These are phyloP conservation scores for Theileria equi DNA, from an alignment of 169 alveolate genomes.

Conservation along the genomic window DNA sequence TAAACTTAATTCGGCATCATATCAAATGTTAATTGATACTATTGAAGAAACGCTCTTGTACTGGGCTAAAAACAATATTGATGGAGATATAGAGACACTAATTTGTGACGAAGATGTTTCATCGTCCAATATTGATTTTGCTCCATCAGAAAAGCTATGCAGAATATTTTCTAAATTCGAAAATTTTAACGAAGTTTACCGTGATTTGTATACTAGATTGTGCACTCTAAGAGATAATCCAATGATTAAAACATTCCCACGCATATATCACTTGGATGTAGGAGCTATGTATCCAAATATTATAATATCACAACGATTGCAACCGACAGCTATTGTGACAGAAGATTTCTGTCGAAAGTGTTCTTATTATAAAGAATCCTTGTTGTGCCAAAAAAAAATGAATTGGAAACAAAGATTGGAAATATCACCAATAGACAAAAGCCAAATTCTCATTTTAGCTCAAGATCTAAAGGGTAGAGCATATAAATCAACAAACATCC, in stretches of 20 bases:
- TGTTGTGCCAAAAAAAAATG: slow-evolving; percentile 84
- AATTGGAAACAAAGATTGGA: slow-evolving; percentile 94
- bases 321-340: slow-evolving; percentile 96
- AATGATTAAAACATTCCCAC: slow-evolving; percentile 41
- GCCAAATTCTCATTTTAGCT: slow-evolving; percentile 67
- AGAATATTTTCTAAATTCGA: slow-evolving; percentile 24
- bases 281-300: slow-evolving; percentile 99
- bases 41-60: slow-evolving; percentile 73
- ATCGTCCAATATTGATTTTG: no score
- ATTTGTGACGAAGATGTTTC: not conserved
- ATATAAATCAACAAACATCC: slow-evolving; percentile 40
- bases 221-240: slow-evolving; percentile 41
- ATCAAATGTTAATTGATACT: slow-evolving; percentile 81
- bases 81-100: not conserved
- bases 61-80: slow-evolving; percentile 75
- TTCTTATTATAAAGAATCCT: slow-evolving; percentile 87
- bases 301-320: slow-evolving; percentile 96
- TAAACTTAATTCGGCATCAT: slow-evolving; percentile 84
- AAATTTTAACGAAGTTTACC: slow-evolving; percentile 50
- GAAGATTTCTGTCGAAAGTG: slow-evolving; percentile 93
- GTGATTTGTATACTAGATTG: slow-evolving; percentile 20
- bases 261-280: slow-evolving; percentile 93
- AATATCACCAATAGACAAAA: slow-evolving; percentile 79
- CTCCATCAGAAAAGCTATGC: slow-evolving; percentile 32
- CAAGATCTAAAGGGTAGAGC: slow-evolving; percentile 66